A percentile compares a stretch with the other conserved stretches of the same genome.
Conservation (phyloP, 169 alveolate species). For the Eimeria necatrix region DNA sequence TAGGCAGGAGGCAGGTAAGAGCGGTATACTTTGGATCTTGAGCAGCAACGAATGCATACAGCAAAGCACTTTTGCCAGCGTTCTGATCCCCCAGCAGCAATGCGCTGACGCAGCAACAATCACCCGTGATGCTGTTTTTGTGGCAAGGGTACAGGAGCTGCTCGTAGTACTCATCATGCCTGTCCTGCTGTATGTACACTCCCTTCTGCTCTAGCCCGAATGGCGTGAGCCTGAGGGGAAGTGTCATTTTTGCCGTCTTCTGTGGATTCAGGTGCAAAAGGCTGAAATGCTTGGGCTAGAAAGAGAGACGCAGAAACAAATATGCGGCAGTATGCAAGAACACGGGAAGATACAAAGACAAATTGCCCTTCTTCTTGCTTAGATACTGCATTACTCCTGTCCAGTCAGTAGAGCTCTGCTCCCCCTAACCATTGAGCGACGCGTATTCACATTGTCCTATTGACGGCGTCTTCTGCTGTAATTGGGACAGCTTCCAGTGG, state of each 20-base stretch:
- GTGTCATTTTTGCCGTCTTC: not conserved
- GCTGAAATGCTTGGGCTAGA: too few relatives aligned
- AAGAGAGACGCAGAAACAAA: too few relatives aligned
- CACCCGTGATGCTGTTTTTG: slow-evolving; percentile 1
- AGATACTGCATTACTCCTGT: too few relatives aligned
- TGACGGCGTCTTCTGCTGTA: too few relatives aligned
- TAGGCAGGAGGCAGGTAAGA: slow-evolving; percentile 74
- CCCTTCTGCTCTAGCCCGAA: slow-evolving; percentile 81
- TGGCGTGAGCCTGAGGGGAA: slow-evolving; percentile 57
- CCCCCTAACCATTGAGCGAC: too few relatives aligned
- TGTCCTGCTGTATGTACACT: slow-evolving; percentile 43
- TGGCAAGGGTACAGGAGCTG: slow-evolving; percentile 20
- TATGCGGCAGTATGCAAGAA: too few relatives aligned
- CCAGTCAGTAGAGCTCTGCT: too few relatives aligned
- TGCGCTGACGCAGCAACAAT: slow-evolving; percentile 20
- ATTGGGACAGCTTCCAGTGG: too few relatives aligned
- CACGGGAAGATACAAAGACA: too few relatives aligned
- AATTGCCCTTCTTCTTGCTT: too few relatives aligned
- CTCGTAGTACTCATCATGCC: slow-evolving; percentile 46
- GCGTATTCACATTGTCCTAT: too few relatives aligned
- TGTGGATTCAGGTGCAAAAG: too few relatives aligned
- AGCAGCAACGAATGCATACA: slow-evolving; percentile 53
- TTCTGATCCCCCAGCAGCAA: slow-evolving; percentile 81
- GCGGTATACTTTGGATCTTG: slow-evolving; percentile 56
- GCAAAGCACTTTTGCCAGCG: slow-evolving; percentile 81